Evolutionary conservation across 306 rosid species (phyloP).

Genomic region (Cicer pinnatifidum): DNA sequence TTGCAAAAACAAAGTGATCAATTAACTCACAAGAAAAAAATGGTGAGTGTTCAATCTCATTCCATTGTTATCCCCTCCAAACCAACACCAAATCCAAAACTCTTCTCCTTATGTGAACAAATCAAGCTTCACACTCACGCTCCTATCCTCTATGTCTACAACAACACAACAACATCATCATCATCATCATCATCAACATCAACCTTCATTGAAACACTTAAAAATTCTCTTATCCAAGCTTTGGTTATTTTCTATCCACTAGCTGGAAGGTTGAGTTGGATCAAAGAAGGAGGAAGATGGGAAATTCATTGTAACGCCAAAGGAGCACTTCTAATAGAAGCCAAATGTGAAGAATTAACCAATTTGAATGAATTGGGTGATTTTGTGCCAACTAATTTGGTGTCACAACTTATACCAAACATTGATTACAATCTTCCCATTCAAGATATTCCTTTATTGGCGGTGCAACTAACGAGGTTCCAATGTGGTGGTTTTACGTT

Average conservation of each 20-base stretch:
- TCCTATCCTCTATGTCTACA: conserved; percentile 47
- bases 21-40: background rate
- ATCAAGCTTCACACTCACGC: conserved; percentile 54
- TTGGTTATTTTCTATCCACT: conserved; percentile 49
- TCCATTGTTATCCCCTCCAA: conserved; percentile 33
- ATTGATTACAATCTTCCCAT: conserved; percentile 39
- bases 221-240: conserved; percentile 38
- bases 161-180: background rate
- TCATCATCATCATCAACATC: background rate
- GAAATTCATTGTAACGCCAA: conserved; percentile 46
- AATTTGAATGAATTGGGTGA: conserved; percentile 43
- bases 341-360: background rate
- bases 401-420: conserved; percentile 41
- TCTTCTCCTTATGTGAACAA: conserved; percentile 46
- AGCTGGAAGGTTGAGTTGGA: conserved; percentile 49
- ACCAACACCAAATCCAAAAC: conserved; percentile 34
- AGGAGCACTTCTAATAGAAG: conserved; percentile 45
- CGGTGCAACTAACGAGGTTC: conserved; percentile 43
- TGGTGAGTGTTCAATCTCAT: conserved; percentile 37
- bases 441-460: conserved; percentile 43
- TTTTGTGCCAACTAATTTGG: conserved; percentile 45
- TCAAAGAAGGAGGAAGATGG: conserved; percentile 9
- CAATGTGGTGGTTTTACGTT: conserved; percentile 34
- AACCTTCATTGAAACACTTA: conserved; percentile 2
- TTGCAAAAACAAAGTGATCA: background rate